phyloP scores from a whole-genome alignment of 129 eudicot species.

The Tanacetum coccineum region DNA sequence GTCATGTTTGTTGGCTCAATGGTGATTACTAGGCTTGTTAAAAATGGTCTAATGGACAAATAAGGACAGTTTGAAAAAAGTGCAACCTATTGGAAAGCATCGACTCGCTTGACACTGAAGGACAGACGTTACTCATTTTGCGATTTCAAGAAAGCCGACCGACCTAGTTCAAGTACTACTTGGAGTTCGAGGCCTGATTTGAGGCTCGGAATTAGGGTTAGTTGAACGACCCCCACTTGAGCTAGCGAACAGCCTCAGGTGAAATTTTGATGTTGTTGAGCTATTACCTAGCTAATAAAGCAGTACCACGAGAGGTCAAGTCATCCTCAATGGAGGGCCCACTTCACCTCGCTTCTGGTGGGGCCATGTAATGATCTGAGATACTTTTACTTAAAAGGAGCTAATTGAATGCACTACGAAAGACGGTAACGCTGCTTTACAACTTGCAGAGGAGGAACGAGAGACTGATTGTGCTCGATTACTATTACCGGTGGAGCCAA shows the following conservation, averaged over 20 bases:
- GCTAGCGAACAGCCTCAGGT: slow-evolving; percentile 54
- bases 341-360: slow-evolving; percentile 53
- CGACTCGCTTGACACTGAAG: slow-evolving; percentile 58
- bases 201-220: slow-evolving; percentile 44
- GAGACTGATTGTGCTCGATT: slow-evolving; percentile 53
- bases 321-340: slow-evolving; percentile 62
- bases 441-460: slow-evolving; percentile 68
- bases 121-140: slow-evolving; percentile 72
- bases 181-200: slow-evolving; percentile 61
- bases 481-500: slow-evolving; percentile 41
- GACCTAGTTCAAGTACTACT: slow-evolving; percentile 69
- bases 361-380: slow-evolving; percentile 58
- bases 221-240: slow-evolving; percentile 70
- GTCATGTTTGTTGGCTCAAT: slow-evolving; percentile 74
- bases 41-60: slow-evolving; percentile 44
- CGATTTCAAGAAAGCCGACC: slow-evolving; percentile 55
- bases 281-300: slow-evolving; percentile 56
- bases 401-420: slow-evolving; percentile 38
- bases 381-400: slow-evolving; percentile 59
- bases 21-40: slow-evolving; percentile 56
- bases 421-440: slow-evolving; percentile 69
- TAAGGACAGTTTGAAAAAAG: slow-evolving; percentile 59
- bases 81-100: slow-evolving; percentile 51
- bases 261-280: slow-evolving; percentile 65
- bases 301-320: slow-evolving; percentile 46